Evolutionary conservation across 768 basidiomycete species (phyloP).

Genomic region (Collybia sordida): DNA sequence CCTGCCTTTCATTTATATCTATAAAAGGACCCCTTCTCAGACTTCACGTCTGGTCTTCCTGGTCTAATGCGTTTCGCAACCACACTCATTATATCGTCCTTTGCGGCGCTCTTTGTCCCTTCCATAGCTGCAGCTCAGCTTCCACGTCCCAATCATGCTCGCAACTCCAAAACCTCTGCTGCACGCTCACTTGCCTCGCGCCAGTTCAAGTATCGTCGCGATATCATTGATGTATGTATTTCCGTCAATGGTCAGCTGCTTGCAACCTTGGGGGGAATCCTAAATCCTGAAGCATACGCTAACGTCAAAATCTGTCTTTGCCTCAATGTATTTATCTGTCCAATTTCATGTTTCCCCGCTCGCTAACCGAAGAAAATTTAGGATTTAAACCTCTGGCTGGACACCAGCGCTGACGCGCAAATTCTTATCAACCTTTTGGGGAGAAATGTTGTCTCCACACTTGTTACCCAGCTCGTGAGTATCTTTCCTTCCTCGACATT

Average conservation of each 20-base stretch:
- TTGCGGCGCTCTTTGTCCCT: background rate
- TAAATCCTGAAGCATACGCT: background rate
- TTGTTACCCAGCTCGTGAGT: background rate
- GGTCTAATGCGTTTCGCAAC: background rate
- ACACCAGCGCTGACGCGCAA: constrained; percentile 1
- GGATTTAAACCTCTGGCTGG: constrained; percentile 5
- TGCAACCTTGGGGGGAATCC: background rate
- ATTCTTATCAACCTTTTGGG: background rate
- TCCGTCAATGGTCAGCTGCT: background rate
- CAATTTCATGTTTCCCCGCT: background rate
- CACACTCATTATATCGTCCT: constrained; percentile 1
- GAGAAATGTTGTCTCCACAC: background rate
- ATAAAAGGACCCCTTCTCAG: background rate
- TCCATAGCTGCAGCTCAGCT: background rate
- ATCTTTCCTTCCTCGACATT: background rate
- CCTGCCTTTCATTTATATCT: background rate
- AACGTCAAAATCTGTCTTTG: background rate
- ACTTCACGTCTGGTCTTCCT: background rate
- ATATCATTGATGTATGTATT: constrained; percentile 1
- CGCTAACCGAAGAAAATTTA: background rate
- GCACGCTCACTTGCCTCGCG: background rate
- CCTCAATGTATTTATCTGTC: background rate
- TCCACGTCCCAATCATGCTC: background rate
- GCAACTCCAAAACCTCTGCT: background rate
- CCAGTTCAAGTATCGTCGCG: constrained; percentile 5